Evolutionary conservation across 768 basidiomycete species (phyloP), one percentile per base, ranked within the genome.

Genomic region (Aureoboletus auriporus): DNA sequence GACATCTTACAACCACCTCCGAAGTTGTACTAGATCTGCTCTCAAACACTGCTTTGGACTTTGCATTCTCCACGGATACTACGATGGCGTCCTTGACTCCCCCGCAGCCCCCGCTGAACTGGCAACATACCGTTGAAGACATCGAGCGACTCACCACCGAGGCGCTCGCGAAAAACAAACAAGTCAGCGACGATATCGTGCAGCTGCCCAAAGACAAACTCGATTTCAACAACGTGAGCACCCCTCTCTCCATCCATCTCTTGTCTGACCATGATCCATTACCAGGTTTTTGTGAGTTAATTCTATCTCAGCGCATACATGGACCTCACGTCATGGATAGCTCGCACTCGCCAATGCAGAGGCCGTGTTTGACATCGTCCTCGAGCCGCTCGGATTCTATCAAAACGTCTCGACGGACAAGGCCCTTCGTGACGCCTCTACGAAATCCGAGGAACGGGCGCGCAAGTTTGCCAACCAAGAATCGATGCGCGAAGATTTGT

Each of bases 401-500:
- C 86, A 90, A 64, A 87, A 91, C 55, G 89, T 93, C 26, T 86
- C 88, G 26, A 71, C 82, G 1, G 71, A 75, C 47, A 83, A 89
- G 62, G 80, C 76, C 37, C 76, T 93, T n/a, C 79, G 91, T 1
- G 90, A 93, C 61, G 87, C 89, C 1, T 84, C 87, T 5, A 89
- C 81, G 47, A 77, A 78, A 35, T 84, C 85, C 3, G 87, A 92
- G 62, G 75, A 78, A n/a, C 70, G 80, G 29, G 69, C 83, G 14
- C 80, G 84, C 47, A 81, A 89, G 55, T 91, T 80, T 55, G 71
- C 72, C 23, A 86, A 92, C 46, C 87, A 93, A 60, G 73, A 79
- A 1, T 84, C 83, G 12, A 90, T 92, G 86, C 81, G 90, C 11
- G 62, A 84, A 42, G 92, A 94, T 59, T 77, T 93, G 41, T 93